Percentiles rank a stretch among this genome's conserved stretches.
phyloP scores from a whole-genome alignment of 768 basidiomycete genomes.

The Xanthoconium stramineum region DNA sequence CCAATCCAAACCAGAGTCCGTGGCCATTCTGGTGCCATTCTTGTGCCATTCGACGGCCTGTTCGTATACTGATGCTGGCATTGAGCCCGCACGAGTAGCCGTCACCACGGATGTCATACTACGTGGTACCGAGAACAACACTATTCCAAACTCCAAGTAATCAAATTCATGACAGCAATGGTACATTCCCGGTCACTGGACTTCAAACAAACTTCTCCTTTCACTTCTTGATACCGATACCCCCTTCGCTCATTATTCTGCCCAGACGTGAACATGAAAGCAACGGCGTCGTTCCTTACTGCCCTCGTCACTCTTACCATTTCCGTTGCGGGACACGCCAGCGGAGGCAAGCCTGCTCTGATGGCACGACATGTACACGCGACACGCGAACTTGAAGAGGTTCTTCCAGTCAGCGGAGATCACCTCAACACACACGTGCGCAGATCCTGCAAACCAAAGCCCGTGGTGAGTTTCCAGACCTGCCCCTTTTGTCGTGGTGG shows the following conservation, averaged over 20 bases:
- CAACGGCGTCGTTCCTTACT: neutral
- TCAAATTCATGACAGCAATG: too few species aligned
- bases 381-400: neutral
- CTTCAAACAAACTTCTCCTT: neutral
- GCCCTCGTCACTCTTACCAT: neutral
- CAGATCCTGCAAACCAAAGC: neutral
- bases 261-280: neutral
- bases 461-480: neutral
- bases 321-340: neutral
- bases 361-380: conserved; percentile 5
- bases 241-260: neutral
- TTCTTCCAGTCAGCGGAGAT: neutral
- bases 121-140: neutral
- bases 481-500: neutral
- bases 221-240: neutral
- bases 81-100: too few species aligned
- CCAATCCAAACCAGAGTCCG: too few species aligned
- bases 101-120: neutral
- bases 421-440: neutral
- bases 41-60: too few species aligned
- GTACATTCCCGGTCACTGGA: neutral
- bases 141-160: conserved; percentile 3
- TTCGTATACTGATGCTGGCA: too few species aligned
- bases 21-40: too few species aligned
- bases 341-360: neutral